phyloP scores from a whole-genome alignment of 768 basidiomycete genomes.

The Coprinopsis marcescibilis region DNA sequence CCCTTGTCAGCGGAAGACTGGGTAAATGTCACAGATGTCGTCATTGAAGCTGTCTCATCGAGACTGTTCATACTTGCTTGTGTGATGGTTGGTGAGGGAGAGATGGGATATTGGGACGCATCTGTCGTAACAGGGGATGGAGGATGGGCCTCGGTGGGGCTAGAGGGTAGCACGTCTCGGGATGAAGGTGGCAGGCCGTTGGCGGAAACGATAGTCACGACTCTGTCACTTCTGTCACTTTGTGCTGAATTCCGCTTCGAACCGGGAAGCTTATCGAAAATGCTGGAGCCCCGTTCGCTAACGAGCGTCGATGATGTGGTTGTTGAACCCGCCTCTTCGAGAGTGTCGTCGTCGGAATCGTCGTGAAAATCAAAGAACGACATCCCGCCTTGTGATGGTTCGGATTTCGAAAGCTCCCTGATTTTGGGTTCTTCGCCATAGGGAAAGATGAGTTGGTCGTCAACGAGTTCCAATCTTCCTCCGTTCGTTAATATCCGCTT shows the following conservation, averaged over 20 bases:
- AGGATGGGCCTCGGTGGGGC: background rate
- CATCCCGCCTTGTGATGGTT: conserved; percentile 8
- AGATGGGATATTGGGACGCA: background rate
- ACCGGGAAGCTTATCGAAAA: conserved; percentile 14
- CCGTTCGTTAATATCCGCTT: conserved; percentile 53
- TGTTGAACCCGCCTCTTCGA: conserved; percentile 19
- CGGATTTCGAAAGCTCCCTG: background rate
- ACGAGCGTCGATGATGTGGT: conserved; percentile 23
- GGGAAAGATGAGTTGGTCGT: conserved; percentile 66
- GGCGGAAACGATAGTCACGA: background rate
- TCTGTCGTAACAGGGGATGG: background rate
- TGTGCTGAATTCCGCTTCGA: conserved; percentile 9
- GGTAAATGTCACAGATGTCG: background rate
- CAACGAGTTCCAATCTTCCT: conserved; percentile 69
- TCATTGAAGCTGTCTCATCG: background rate
- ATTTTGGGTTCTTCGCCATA: conserved; percentile 28
- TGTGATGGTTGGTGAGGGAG: conserved; percentile 10
- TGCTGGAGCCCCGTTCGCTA: conserved; percentile 16
- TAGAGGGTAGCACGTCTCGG: background rate
- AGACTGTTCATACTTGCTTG: conserved; percentile 3
- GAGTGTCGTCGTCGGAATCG: conserved; percentile 22
- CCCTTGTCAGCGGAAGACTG: conserved; percentile 4
- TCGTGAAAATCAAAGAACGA: conserved; percentile 17
- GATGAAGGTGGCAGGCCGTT: background rate
- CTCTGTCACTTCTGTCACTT: conserved; percentile 6